Conservation (phyloP, 495 filamentous ascomycete species). For the Clavariopsis aquatica region DNA sequence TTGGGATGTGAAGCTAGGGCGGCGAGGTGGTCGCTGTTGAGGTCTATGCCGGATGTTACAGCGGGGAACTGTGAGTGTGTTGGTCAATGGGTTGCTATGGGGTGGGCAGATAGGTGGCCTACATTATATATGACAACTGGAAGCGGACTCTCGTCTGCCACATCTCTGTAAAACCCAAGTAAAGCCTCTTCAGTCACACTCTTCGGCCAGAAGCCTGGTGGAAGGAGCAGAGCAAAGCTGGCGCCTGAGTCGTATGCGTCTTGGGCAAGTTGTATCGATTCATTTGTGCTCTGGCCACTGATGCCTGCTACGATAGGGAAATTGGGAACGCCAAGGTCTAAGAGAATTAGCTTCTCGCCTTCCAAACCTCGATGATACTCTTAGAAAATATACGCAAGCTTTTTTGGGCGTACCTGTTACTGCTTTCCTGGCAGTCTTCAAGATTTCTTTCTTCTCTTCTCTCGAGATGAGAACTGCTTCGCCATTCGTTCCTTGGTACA, state of each 20-base stretch:
- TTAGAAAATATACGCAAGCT: background rate
- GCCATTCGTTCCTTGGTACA: slow-evolving; percentile 32
- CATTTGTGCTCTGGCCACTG: slow-evolving; percentile 22
- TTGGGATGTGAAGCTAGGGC: slow-evolving; percentile 20
- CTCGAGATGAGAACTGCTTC: slow-evolving; percentile 20
- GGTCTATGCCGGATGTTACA: slow-evolving; percentile 23
- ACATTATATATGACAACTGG: slow-evolving; percentile 26
- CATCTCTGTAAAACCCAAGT: slow-evolving; percentile 18
- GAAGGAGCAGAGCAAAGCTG: slow-evolving; percentile 21
- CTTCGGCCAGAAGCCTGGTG: slow-evolving; percentile 22
- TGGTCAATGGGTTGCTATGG: background rate
- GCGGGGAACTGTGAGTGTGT: slow-evolving; percentile 13
- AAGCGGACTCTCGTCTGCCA: slow-evolving; percentile 17
- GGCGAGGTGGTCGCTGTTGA: slow-evolving; percentile 20
- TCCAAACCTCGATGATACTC: background rate
- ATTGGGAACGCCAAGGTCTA: slow-evolving; percentile 16
- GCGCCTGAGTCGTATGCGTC: slow-evolving; percentile 21
- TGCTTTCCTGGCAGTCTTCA: slow-evolving; percentile 1
- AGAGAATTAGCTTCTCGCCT: background rate
- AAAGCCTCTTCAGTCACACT: slow-evolving; percentile 22
- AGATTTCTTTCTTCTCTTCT: slow-evolving; percentile 13
- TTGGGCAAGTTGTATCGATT: slow-evolving; percentile 14
- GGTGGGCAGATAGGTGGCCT: background rate
- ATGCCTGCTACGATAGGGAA: slow-evolving; percentile 27
- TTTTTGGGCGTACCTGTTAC: slow-evolving; percentile 9